Evolutionary conservation across 176 grass and related monocot genomes (phyloP).

Genomic region (Carex littledalei): DNA sequence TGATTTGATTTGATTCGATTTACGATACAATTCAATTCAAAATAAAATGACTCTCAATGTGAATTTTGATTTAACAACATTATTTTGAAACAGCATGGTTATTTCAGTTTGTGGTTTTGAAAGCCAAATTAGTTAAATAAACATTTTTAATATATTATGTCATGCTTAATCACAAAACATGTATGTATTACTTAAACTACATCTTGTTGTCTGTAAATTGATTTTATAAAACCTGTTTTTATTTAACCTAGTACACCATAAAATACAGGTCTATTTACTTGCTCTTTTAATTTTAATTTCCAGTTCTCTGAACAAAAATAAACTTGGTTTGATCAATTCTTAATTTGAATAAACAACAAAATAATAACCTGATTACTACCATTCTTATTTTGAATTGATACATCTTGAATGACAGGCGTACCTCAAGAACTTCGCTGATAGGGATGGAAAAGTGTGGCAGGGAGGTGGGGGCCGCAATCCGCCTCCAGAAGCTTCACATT

Average conservation of each 20-base stretch:
- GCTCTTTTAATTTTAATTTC: not conserved
- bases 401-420: slow-evolving; percentile 39
- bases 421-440: slow-evolving; percentile 52
- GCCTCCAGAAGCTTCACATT: slow-evolving; percentile 81
- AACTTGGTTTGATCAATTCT: not conserved
- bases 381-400: slow-evolving; percentile 8
- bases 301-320: not conserved
- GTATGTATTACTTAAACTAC: not conserved
- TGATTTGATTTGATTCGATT: not conserved
- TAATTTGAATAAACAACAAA: not conserved
- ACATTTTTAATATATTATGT: not conserved
- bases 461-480: slow-evolving; percentile 86
- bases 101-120: not conserved
- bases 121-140: not conserved
- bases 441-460: slow-evolving; percentile 89
- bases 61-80: not conserved
- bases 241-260: not conserved
- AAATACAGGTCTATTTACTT: not conserved
- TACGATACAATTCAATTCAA: not conserved
- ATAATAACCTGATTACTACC: not conserved
- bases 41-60: not conserved
- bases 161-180: not conserved
- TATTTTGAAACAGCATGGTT: not conserved
- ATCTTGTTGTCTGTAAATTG: not conserved
- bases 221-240: not conserved